A percentile compares a stretch with the other conserved stretches of the same genome.
Conservation (phyloP, 1,139 yeast genomes). For the Spathaspora sp. region DNA sequence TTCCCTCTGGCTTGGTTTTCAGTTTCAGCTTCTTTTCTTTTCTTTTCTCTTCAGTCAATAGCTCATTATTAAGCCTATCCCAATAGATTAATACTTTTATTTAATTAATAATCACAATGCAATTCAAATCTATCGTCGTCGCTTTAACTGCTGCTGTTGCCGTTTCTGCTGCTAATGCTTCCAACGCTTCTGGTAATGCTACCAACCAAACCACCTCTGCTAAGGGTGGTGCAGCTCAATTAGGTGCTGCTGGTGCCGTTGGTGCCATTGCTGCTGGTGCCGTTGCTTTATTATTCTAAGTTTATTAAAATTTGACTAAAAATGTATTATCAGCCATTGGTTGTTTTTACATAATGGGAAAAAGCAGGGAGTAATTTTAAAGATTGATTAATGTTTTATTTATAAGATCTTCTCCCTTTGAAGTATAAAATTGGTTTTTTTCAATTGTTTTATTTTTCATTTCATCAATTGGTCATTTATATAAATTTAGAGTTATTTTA, state of each 20-base stretch:
- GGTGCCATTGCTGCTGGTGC: constrained; percentile 49
- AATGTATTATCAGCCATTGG: neutral
- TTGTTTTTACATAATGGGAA: constrained; percentile 1
- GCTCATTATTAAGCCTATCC: constrained; percentile 2
- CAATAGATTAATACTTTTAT: neutral
- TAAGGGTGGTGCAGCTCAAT: constrained; percentile 26
- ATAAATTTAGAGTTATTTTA: constrained; percentile 2
- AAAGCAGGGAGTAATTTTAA: constrained; percentile 3
- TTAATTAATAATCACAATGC: constrained; percentile 29
- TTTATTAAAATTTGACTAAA: constrained; percentile 10
- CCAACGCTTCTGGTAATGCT: constrained; percentile 19
- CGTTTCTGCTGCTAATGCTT: constrained; percentile 43
- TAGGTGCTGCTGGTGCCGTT: constrained; percentile 28
- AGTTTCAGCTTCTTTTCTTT: neutral
- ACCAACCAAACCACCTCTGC: constrained; percentile 18
- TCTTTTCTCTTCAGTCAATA: constrained; percentile 1
- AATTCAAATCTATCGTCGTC: constrained; percentile 45
- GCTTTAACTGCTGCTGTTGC: constrained; percentile 47
- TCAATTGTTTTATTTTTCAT: constrained; percentile 4
- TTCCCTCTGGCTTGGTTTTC: neutral
- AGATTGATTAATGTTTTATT: neutral
- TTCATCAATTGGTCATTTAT: constrained; percentile 3
- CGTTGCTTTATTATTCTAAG: constrained; percentile 46
- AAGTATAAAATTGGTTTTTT: constrained; percentile 3
- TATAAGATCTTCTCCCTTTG: neutral